Percentiles rank a stretch among this genome's conserved stretches.
phyloP scores from a whole-genome alignment of 768 basidiomycete species.

The Melanogaster broomeanus region DNA sequence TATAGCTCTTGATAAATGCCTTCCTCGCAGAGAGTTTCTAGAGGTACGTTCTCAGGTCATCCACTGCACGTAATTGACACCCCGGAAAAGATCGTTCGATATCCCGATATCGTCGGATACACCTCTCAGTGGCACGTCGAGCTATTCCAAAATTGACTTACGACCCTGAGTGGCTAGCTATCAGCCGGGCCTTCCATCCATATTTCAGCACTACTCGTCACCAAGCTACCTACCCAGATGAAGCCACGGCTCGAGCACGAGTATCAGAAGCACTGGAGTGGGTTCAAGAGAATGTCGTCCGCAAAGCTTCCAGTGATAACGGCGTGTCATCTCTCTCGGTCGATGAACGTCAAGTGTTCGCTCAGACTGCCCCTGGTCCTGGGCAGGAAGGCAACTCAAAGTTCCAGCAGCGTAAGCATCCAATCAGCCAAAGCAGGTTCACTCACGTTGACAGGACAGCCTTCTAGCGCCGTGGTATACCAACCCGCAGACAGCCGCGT shows the following conservation, averaged over 20 bases:
- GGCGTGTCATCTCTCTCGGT: slow-evolving; percentile 34
- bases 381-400: slow-evolving; percentile 41
- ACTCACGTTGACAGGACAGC: slow-evolving; percentile 1
- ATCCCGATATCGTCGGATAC: slow-evolving; percentile 35
- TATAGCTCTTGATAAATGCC: slow-evolving; percentile 89
- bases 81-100: slow-evolving; percentile 66
- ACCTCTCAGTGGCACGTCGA: slow-evolving; percentile 9
- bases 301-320: slow-evolving; percentile 1
- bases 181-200: slow-evolving; percentile 83
- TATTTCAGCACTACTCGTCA: slow-evolving; percentile 58
- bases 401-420: slow-evolving; percentile 39
- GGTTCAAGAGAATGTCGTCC: slow-evolving; percentile 60
- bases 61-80: not conserved
- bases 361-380: slow-evolving; percentile 61
- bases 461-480: slow-evolving; percentile 70
- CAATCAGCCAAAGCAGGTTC: not conserved
- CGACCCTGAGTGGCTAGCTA: slow-evolving; percentile 94
- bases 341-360: slow-evolving; percentile 65
- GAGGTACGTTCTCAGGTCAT: slow-evolving; percentile 51
- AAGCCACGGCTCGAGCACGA: slow-evolving; percentile 47
- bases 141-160: slow-evolving; percentile 52
- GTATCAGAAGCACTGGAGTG: slow-evolving; percentile 65
- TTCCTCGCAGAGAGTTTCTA: slow-evolving; percentile 72
- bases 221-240: slow-evolving; percentile 62
- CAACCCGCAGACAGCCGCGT: slow-evolving; percentile 88